Conservation (phyloP, 306 rosid genomes). For the Spatholobus suberectus region DNA sequence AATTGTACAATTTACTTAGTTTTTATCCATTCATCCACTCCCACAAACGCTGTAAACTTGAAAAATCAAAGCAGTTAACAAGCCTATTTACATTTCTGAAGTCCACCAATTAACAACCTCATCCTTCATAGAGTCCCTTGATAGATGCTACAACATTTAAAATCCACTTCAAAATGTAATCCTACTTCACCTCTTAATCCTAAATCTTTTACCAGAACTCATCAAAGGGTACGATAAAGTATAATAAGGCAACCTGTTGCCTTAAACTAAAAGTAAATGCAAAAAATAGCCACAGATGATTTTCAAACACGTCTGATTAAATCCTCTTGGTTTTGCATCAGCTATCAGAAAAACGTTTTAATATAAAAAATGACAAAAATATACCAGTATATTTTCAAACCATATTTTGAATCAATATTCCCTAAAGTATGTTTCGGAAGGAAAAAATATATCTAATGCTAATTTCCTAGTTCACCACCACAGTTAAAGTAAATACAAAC, state of each 20-base stretch:
- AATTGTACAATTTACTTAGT: background rate
- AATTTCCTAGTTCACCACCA: conserved; percentile 33
- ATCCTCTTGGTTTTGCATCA: conserved; percentile 10
- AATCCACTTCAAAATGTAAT: conserved; percentile 2
- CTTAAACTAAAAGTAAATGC: background rate
- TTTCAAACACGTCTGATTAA: background rate
- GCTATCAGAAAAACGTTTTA: conserved; percentile 1
- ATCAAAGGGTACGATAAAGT: conserved; percentile 1
- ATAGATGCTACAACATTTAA: background rate
- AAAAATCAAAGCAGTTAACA: background rate
- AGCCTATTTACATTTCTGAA: background rate
- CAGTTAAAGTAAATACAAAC: conserved; percentile 48
- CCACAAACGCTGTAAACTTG: background rate
- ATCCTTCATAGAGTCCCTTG: background rate
- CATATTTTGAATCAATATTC: conserved; percentile 25
- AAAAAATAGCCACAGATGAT: conserved; percentile 1
- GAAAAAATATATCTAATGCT: background rate
- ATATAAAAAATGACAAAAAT: background rate
- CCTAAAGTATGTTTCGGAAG: conserved; percentile 1
- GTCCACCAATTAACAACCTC: background rate
- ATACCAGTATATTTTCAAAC: conserved; percentile 3
- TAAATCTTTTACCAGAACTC: background rate
- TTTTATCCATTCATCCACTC: background rate
- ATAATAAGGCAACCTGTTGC: background rate
- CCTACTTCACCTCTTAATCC: conserved; percentile 8